Base-by-base conservation (phyloP, 2,329 filamentous ascomycete species). In the Periconia sp. region DNA sequence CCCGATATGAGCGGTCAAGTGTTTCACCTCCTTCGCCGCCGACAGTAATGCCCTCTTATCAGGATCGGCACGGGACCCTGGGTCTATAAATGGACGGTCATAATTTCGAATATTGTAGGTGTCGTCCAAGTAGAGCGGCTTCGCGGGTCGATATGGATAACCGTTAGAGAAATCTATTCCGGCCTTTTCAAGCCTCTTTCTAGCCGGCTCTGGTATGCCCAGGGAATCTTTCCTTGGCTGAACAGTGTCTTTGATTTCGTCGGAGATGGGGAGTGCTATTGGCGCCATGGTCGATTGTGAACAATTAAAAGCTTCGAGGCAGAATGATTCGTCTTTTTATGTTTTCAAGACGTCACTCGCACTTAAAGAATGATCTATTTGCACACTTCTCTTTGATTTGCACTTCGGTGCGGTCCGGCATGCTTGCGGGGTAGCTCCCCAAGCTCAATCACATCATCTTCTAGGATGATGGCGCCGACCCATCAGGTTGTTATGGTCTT, bases 141-240 rank as follows among this genome's bases (percentile, higher is more conserved):
- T 77, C 0, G 82, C 78, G 1, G 86, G 86, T 0, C 85, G 80
- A 56, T 89, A 88, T 0, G 87, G 87, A 52, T 89, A 89, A 0
- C 86, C 87, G 1, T 81, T 71, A 1, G 83, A 86, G 2, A 89
- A 73, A 59, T 90, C 85, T 39, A 89, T 78, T 1, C 83, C 85
- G 0, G 84, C 85, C 48, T 86, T 88, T 53, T 83, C 80, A 0
- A 89, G 74, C 4, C 86, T 78, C 35, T 76, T 71, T 1, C 77
- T 75, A 1, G 85, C 72, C 1, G 79, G 56, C 8, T 75, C 75
- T 3, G 87, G 87, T 5, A 89, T 72, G 1, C 75, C 77, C 1
- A 90, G 73, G 0, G 71, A 83, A 59, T 88, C 84, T 57, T 88
- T 89, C 49, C 70, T 77, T 1, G 80, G 86, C 46, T 79, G 69